Evolutionary conservation across 2,329 filamentous ascomycete species (phyloP).

Genomic region (Colletotrichum spaethianum): DNA sequence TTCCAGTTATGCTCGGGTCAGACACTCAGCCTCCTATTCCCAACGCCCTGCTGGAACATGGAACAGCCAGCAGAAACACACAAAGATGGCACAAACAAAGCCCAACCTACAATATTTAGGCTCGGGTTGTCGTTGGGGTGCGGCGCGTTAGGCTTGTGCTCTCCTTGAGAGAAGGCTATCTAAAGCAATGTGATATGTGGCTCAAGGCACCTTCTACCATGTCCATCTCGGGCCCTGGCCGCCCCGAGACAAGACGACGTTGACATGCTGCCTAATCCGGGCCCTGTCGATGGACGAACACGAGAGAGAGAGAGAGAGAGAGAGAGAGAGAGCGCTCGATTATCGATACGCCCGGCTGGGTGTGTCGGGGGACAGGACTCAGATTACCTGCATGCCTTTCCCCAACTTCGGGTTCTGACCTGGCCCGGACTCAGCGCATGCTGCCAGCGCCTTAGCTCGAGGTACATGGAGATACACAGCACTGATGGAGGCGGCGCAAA

Average conservation of each 20-base stretch:
- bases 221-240: neutral
- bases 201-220: neutral
- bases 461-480: conserved; percentile 21
- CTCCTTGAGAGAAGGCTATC: neutral
- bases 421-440: conserved; percentile 4
- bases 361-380: neutral
- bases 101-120: neutral
- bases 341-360: conserved; percentile 12
- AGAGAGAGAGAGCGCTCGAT: neutral
- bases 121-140: neutral
- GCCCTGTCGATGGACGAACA: neutral
- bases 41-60: neutral
- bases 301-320: neutral
- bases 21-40: neutral
- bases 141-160: neutral
- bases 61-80: neutral
- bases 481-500: neutral
- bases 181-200: neutral
- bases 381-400: conserved; percentile 27
- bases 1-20: conserved; percentile 16
- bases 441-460: conserved; percentile 14
- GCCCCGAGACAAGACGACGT: neutral
- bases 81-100: conserved; percentile 9
- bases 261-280: neutral
- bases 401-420: conserved; percentile 21